A percentile compares a stretch with the other conserved stretches of the same genome.
Conservation (phyloP, 2,329 filamentous ascomycete species). For the Cytospora schulzeri region DNA sequence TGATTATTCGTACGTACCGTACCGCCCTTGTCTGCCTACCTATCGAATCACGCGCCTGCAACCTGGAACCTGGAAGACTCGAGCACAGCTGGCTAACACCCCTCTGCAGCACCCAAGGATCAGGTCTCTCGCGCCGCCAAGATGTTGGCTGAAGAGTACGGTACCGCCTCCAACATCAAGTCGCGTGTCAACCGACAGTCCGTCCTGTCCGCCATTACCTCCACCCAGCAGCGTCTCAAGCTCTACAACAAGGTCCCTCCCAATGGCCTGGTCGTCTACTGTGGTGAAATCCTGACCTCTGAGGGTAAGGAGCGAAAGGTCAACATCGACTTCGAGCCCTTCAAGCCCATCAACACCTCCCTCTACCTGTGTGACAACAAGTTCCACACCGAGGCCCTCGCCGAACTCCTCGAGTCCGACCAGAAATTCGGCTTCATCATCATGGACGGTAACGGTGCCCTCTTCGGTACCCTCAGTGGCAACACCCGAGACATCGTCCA, state of each 20-base stretch:
- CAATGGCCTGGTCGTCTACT: conserved; percentile 97
- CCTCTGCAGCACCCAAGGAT: conserved; percentile 83
- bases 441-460: conserved; percentile 98
- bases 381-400: conserved; percentile 96
- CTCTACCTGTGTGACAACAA: conserved; percentile 99
- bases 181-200: conserved; percentile 98
- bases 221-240: conserved; percentile 98
- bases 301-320: conserved; percentile 99
- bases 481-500: conserved; percentile 97
- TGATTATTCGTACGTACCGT: conserved; percentile 85
- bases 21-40: too few relatives aligned
- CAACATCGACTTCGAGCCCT: conserved; percentile 99
- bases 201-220: conserved; percentile 96
- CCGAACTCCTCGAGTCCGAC: conserved; percentile 95
- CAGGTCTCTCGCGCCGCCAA: conserved; percentile 94
- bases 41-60: not conserved
- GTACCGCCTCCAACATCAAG: conserved; percentile 99
- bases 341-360: conserved; percentile 99
- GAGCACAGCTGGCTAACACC: conserved; percentile 32
- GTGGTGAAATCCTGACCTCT: conserved; percentile 98
- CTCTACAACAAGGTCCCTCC: conserved; percentile 98
- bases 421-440: conserved; percentile 99
- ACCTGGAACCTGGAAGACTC: conserved; percentile 17
- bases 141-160: conserved; percentile 99
- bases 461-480: conserved; percentile 94